These are phyloP conservation scores for Schwanniomyces vanrijiae DNA, from an alignment of 805 yeast species.

Conservation along the genomic window DNA sequence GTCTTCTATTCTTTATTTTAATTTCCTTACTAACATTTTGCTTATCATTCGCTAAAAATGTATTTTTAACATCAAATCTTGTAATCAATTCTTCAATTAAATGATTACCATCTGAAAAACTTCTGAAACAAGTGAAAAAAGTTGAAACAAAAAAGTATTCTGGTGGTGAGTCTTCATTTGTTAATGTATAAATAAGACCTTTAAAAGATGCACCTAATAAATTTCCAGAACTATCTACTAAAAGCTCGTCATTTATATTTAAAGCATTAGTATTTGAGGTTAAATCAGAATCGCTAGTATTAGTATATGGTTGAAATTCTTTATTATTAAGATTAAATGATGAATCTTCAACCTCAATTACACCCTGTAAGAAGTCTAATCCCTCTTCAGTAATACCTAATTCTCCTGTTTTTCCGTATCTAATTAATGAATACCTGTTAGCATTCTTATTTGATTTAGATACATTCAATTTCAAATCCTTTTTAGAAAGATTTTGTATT, in stretches of 20 bases:
- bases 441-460: constrained; percentile 18
- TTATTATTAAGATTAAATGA: constrained; percentile 34
- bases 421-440: constrained; percentile 50
- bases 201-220: constrained; percentile 71
- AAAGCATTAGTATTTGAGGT: constrained; percentile 7
- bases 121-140: constrained; percentile 74
- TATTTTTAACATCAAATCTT: constrained; percentile 56
- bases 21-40: constrained; percentile 27
- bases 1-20: constrained; percentile 57
- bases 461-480: constrained; percentile 23
- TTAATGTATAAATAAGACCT: constrained; percentile 62
- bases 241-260: constrained; percentile 45
- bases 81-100: constrained; percentile 66
- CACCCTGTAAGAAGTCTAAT: constrained; percentile 41
- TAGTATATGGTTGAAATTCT: constrained; percentile 37
- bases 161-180: constrained; percentile 65
- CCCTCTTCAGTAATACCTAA: constrained; percentile 50
- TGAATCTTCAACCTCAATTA: constrained; percentile 22
- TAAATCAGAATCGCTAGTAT: constrained; percentile 6
- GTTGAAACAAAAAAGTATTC: constrained; percentile 70
- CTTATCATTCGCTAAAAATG: constrained; percentile 15
- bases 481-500: constrained; percentile 23
- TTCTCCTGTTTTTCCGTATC: constrained; percentile 51
- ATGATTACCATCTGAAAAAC: constrained; percentile 66
- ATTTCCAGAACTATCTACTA: constrained; percentile 50